Base-by-base conservation (phyloP, 2,329 filamentous ascomycete genomes). In the Cladosporium sp. region DNA sequence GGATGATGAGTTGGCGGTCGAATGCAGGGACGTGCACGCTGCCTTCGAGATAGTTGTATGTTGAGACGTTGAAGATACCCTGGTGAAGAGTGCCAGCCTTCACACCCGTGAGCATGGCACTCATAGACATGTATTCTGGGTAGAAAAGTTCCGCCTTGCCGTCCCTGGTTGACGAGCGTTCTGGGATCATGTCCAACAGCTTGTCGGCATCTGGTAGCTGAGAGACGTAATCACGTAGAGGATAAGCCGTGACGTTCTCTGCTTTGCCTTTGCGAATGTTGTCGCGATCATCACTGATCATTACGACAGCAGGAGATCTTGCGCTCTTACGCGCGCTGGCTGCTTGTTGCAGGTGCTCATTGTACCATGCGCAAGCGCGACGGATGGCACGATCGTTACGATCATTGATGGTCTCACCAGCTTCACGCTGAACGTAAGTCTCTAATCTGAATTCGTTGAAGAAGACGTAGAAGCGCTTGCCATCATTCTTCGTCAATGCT, bases 391-490 rank as follows among this genome's bases (percentile, higher is more conserved):
- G 88, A 77, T 99, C 96, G 75, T 99, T 99, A 63, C 95, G 87
- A 77, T 99, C 95, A 76, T 99, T 99, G 79, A 99, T 95, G 3
- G 87, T 90, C 81, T 99, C 95, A 43, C 91, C 89, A 6, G 84
- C 78, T 23, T 89, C 85, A 67, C 95, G 86, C 30, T 85, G 81
- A 57, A 97, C 87, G 74, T 97, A 91, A 0, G 95, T 99, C 78
- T 99, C 96, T 46, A 93, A 83, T 60, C 94, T 87, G 76, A 99
- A 99, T 73, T 99, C 95, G 77, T 99, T 99, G 86, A 98, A 98
- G 78, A 99, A 99, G 61, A 99, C 92, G 75, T 98, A 97, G 77
- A 97, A 98, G 63, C 94, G 88, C 83, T 99, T 99, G 70, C 96
- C 93, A 73, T 97, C 93, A 74, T 94, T 97, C 79, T 94, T 96